Evolutionary conservation across 1,284 basidiomycete species (phyloP).

Genomic region (Athelia sp.): DNA sequence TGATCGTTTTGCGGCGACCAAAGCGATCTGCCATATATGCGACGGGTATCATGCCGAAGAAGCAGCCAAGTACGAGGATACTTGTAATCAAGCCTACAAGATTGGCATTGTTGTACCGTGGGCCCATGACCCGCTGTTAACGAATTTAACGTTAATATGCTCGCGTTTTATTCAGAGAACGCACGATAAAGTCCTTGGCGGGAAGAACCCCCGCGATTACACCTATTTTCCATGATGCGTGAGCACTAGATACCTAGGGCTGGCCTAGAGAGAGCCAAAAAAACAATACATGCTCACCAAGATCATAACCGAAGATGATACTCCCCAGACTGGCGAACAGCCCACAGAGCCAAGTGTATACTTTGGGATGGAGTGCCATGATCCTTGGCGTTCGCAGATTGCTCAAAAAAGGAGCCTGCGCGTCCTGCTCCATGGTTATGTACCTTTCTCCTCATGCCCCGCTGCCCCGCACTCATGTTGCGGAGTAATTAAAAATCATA

Average conservation of each 20-base stretch:
- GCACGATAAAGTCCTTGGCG: constrained; percentile 26
- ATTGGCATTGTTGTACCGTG: constrained; percentile 26
- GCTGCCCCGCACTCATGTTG: no score
- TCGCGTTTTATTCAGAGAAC: constrained; percentile 5
- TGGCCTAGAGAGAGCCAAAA: no score
- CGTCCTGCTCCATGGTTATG: no score
- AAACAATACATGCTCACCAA: no score
- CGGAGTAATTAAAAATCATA: no score
- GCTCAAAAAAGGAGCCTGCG: no score
- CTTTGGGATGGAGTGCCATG: constrained; percentile 34
- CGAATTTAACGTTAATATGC: not conserved
- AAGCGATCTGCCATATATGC: constrained; percentile 32
- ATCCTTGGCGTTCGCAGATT: no score
- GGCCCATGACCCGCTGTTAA: constrained; percentile 28
- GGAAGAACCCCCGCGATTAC: constrained; percentile 35
- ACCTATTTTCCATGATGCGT: no score
- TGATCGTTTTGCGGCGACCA: constrained; percentile 33
- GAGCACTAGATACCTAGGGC: no score
- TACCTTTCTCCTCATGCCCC: no score
- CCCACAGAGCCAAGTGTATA: constrained; percentile 61
- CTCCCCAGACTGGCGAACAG: constrained; percentile 48
- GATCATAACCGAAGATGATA: constrained; percentile 33
- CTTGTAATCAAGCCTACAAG: constrained; percentile 32
- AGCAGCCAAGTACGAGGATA: constrained; percentile 28
- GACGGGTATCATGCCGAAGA: constrained; percentile 37